Evolutionary conservation across 257 asterid species (phyloP), one percentile per base, ranked within the genome.

Genomic region (Lavandula angustifolia): DNA sequence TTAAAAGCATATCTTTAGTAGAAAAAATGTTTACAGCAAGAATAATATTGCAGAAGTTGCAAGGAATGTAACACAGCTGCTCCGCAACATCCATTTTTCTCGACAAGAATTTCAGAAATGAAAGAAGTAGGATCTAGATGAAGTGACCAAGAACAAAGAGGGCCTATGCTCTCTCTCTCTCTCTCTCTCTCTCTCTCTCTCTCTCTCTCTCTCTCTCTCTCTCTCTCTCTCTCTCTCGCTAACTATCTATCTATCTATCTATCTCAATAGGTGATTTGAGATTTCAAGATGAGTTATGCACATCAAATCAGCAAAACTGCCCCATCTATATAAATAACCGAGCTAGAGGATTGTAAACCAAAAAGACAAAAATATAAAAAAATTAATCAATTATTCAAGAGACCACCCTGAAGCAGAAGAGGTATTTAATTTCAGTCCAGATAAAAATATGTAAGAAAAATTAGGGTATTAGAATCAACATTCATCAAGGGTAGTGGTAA

Each of bases 21-120:
- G 68, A 38, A 69, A 52, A 75, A 65, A 22, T 62, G 61, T 40
- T 68, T 43, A 89, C 96, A 95, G 94, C 96, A 68, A 89, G 96
- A 75, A 89, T 91, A 55, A 86, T 86, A 77, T 71, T 87, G 84
- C 96, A 89, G 81, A 79, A 89, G 84, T 79, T 86, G 86, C 95
- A 86, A 86, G 96, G 95, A 78, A 89, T 89, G 75, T 89, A 89
- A 75, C 92, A 86, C 51, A 89, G 85, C 68, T 89, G 86, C 75
- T 89, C 96, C 34, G 88, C 64, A 54, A 77, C 78, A 31, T 84
- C 87, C 81, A 72, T 75, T 73, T 72, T 14, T 27, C 16, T 16
- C 32, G 38, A 48, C 1, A 13, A 64, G 57, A 42, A 22, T 22
- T 22, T 22, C 35, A 10, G 9, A 37, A 5, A 37, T 37, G 9